Conservation (phyloP, 257 asterid genomes). For the Haberlea rhodopensis region DNA sequence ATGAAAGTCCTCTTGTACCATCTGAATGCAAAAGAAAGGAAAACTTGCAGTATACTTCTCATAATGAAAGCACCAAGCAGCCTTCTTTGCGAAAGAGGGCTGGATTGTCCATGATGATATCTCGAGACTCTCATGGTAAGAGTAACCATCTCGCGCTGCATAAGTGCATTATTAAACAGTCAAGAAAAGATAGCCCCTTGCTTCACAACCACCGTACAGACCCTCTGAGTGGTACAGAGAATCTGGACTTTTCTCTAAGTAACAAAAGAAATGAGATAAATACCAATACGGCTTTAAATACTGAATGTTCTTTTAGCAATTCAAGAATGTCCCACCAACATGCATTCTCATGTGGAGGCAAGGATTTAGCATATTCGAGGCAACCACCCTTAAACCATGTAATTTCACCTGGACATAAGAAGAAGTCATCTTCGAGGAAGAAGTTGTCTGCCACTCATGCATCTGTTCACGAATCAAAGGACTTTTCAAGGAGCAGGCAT, state of each 20-base stretch:
- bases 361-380: slow-evolving; percentile 34
- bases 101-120: slow-evolving; percentile 31
- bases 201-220: slow-evolving; percentile 22
- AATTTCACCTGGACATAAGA: slow-evolving; percentile 37
- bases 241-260: slow-evolving; percentile 26
- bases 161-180: slow-evolving; percentile 33
- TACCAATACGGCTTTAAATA: slow-evolving; percentile 19
- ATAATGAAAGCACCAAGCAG: slow-evolving; percentile 33
- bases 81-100: slow-evolving; percentile 38
- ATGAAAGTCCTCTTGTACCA: slow-evolving; percentile 33
- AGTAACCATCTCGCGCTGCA: slow-evolving; percentile 32
- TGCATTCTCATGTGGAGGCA: slow-evolving; percentile 32
- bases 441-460: slow-evolving; percentile 34
- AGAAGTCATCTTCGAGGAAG: slow-evolving; percentile 54
- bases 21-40: slow-evolving; percentile 42
- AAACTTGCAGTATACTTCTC: slow-evolving; percentile 27
- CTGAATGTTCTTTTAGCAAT: slow-evolving; percentile 27
- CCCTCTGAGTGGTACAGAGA: slow-evolving; percentile 28
- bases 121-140: slow-evolving; percentile 27
- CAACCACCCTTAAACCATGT: slow-evolving; percentile 35
- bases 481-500: slow-evolving; percentile 37
- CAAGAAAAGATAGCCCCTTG: slow-evolving; percentile 31
- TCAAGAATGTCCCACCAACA: slow-evolving; percentile 30
- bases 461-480: slow-evolving; percentile 37
- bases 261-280: slow-evolving; percentile 34